Base-by-base conservation (phyloP, 805 yeast genomes). In the Babjeviella inositovora region DNA sequence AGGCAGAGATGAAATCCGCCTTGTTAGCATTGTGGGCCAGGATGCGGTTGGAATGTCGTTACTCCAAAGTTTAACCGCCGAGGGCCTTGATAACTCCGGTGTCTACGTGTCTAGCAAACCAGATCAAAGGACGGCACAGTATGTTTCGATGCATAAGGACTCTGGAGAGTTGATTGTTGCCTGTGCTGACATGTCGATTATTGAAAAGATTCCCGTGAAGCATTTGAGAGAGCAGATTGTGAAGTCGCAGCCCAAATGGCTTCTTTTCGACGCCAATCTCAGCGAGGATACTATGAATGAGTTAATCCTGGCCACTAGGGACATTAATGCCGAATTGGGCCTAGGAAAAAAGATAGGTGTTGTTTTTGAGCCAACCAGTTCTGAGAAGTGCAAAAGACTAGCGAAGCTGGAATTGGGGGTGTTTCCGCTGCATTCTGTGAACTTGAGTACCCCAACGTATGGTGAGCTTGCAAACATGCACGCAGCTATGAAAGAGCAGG, bases 101-200 rank as follows among this genome's bases (percentile, higher is more conserved):
- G 37, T 71, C 3, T 30, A 41, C 8, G 37, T 41, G 2, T 27
- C 35, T 7, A 23, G 30, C 7, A 29, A 27, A 5, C n/a, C n/a
- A n/a, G n/a, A n/a, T n/a, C 32, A 36, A 8, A 36, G 41, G 7
- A 74, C 92, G 0, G 81, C 90, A 0, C 79, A 76, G 35, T 84
- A 84, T 37, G 59, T 67, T 5, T 73, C 92, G 1, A 57, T 70
- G 27, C 85, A 81, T 35, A 31, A 35, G 0, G 21, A 31, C 7
- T 38, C 46, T 5, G 94, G 94, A 2, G 71, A 61, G 3, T 51
- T 84, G 22, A 40, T 76, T 3, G 52, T 79, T 10, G 93, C 93
- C 0, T 67, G 81, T 37, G 87, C 93, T 4, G 93, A 80, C 38
- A 82, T 84, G 93, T 53, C 54, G n/a, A 64, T 74, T 7, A 50